Base-by-base conservation (phyloP, 2,329 filamentous ascomycete species). In the Fusarium goolgardi region DNA sequence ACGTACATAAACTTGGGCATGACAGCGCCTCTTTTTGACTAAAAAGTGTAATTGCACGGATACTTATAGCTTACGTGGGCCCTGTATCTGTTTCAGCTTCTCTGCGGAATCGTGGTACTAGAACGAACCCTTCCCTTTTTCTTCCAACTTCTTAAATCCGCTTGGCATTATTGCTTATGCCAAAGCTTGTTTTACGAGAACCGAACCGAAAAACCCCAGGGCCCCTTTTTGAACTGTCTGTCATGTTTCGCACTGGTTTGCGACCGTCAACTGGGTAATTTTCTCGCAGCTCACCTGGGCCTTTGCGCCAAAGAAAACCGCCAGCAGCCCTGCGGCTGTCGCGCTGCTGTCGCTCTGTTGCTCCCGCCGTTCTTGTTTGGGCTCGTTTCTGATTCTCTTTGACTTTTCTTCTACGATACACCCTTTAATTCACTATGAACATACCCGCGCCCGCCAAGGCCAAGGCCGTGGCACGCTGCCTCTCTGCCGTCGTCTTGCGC, bases 401-500 rank as follows among this genome's bases (percentile, higher is more conserved):
- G n/a, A 20, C 49, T 16, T 13, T 35, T 27, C 20, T 23, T 43
- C 25, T 35, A 35, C 43, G 27, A 7, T 45, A 41, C 10, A 45
- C 23, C 29, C 20, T 56, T 56, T 54, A 51, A 56, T 62, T 29
- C 55, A 44, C 31, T 20, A 63, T 63, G 60, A 41, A 41, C 10
- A n/a, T 44, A 21, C 39, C 58, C 8, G 45, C 45, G 34, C 29
- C 32, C n/a, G 41, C 59, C 35, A 55, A 51, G 49, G 41, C 59
- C 35, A 55, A 51, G 49, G 31, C 45, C n/a, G 39, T 45, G n/a
- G 35, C 49, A 15, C 53, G 59, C 11, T 44, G 55, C 37, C 31
- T 21, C 20, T 63, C 40, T 6, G 23, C 44, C 15, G n/a, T 55
- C 31, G 37, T 32, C 29, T 59, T 57, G 27, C 76, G 74, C 23